These are phyloP conservation scores for Selenicereus undatus DNA, from an alignment of 148 eudicot genomes.

Conservation along the genomic window DNA sequence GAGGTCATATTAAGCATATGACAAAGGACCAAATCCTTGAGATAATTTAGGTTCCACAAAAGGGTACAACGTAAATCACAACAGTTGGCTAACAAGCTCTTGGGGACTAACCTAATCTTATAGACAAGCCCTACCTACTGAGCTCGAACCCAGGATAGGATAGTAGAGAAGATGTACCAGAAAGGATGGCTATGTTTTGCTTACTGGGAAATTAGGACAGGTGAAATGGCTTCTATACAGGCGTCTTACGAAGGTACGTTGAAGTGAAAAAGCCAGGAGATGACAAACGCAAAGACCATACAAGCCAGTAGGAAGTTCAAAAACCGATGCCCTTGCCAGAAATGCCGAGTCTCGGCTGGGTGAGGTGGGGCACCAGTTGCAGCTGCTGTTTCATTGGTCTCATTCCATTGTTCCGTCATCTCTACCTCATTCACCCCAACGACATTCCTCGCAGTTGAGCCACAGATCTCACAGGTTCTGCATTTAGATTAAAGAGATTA, in stretches of 20 bases:
- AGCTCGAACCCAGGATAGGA: neutral
- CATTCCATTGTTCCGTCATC: slow-evolving; percentile 54
- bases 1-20: neutral
- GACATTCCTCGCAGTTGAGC: slow-evolving; percentile 69
- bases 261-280: slow-evolving; percentile 95
- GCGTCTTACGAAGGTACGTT: slow-evolving; percentile 52
- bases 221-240: slow-evolving; percentile 23
- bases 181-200: neutral
- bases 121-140: slow-evolving; percentile 20
- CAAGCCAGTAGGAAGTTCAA: slow-evolving; percentile 82
- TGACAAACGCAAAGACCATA: slow-evolving; percentile 91
- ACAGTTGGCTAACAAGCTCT: slow-evolving; percentile 6
- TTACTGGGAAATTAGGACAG: neutral
- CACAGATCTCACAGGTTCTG: slow-evolving; percentile 88
- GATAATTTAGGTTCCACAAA: slow-evolving; percentile 3
- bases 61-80: slow-evolving; percentile 10
- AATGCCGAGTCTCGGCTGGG: slow-evolving; percentile 47
- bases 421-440: slow-evolving; percentile 60
- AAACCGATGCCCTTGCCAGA: slow-evolving; percentile 85
- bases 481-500: slow-evolving; percentile 5
- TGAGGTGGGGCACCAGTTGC: slow-evolving; percentile 28
- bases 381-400: slow-evolving; percentile 43
- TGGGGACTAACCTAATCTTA: slow-evolving; percentile 18
- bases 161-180: neutral
- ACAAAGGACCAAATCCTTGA: neutral